phyloP scores from a whole-genome alignment of 2,329 filamentous ascomycete genomes.

The Lithohypha guttulata region DNA sequence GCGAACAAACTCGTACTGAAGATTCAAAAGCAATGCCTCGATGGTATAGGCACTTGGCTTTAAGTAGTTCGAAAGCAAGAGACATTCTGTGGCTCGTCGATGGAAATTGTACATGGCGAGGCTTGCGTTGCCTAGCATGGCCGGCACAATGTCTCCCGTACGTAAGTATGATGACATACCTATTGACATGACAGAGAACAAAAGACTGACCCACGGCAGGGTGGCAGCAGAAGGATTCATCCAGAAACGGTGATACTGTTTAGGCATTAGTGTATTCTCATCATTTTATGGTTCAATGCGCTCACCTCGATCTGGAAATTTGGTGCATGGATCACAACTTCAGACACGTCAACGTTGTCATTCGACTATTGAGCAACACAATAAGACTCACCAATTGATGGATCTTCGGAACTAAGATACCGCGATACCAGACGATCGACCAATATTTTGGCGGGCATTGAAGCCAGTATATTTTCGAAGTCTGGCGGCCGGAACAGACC shows the following conservation, averaged over 20 bases:
- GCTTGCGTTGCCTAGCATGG: no score
- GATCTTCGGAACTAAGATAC: no score
- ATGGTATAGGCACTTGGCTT: constrained; percentile 42
- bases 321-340: constrained; percentile 23
- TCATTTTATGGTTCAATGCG: constrained; percentile 17
- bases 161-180: constrained; percentile 20
- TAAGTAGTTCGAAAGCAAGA: constrained; percentile 45
- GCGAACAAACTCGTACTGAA: constrained; percentile 43
- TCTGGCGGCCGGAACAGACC: no score
- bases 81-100: constrained; percentile 39
- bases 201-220: constrained; percentile 35
- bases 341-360: constrained; percentile 18
- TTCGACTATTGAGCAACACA: constrained; percentile 21
- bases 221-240: constrained; percentile 27
- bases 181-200: constrained; percentile 32
- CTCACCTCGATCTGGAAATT: constrained; percentile 24
- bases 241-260: constrained; percentile 37
- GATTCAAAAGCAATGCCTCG: constrained; percentile 46
- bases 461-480: constrained; percentile 24
- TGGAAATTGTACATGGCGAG: constrained; percentile 23
- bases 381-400: constrained; percentile 23
- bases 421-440: constrained; percentile 25
- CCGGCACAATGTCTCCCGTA: constrained; percentile 21
- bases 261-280: constrained; percentile 20
- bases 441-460: constrained; percentile 23